phyloP scores from a whole-genome alignment of 108 stramenopile genomes.

The Chaetoceros muelleri region DNA sequence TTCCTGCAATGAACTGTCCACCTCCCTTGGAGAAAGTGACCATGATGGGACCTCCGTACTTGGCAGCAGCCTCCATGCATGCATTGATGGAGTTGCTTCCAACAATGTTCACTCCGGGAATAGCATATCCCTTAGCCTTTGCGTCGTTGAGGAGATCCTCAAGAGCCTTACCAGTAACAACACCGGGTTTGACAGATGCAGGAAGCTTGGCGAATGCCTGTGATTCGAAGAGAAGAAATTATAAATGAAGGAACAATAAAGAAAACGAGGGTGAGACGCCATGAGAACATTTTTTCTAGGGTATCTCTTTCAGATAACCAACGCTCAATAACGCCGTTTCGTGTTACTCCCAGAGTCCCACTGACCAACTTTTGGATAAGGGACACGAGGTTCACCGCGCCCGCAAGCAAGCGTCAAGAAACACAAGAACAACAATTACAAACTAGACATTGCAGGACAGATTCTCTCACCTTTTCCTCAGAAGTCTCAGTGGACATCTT shows the following conservation, averaged over 20 bases:
- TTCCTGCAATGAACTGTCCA: conserved; percentile 89
- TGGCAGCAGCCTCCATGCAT: conserved; percentile 90
- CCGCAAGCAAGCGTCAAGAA: neutral
- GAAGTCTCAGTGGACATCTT: conserved; percentile 51
- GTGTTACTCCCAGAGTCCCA: no score
- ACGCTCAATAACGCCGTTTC: neutral
- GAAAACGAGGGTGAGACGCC: neutral
- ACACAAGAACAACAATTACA: no score
- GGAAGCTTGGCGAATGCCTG: conserved; percentile 83
- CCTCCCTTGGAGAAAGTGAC: conserved; percentile 93
- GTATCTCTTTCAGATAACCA: neutral
- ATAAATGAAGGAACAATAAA: neutral
- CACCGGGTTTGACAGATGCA: conserved; percentile 81
- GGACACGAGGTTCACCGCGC: neutral
- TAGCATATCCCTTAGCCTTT: conserved; percentile 83
- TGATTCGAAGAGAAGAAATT: neutral
- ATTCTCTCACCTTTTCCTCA: conserved; percentile 28
- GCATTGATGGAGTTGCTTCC: conserved; percentile 88
- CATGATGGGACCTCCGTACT: conserved; percentile 87
- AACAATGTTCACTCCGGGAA: conserved; percentile 92
- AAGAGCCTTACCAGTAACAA: conserved; percentile 83
- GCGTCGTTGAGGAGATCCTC: conserved; percentile 77
- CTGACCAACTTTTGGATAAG: neutral
- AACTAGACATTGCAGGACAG: neutral
- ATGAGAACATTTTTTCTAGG: neutral